Conservation (phyloP, 2,329 filamentous ascomycete species). For the Dactylella cylindrospora region DNA sequence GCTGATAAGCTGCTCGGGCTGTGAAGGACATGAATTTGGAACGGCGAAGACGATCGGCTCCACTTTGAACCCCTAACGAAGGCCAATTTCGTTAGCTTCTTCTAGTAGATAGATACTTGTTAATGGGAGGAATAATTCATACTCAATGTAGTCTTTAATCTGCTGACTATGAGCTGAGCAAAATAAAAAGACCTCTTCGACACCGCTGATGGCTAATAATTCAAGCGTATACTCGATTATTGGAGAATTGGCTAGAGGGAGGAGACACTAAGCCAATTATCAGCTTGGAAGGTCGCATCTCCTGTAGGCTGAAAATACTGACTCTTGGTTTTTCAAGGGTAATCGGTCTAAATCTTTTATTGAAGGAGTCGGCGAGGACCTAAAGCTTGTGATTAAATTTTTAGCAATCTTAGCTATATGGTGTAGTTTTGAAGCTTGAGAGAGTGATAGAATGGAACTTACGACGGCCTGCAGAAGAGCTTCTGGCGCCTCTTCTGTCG, state of each 20-base stretch:
- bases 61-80: conserved; percentile 68
- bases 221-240: conserved; percentile 97
- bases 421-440: not conserved
- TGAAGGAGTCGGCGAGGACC: conserved; percentile 92
- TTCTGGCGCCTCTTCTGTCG: conserved; percentile 24
- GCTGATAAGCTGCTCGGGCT: conserved; percentile 80
- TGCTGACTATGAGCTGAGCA: conserved; percentile 82
- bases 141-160: conserved; percentile 81
- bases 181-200: conserved; percentile 93
- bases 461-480: conserved; percentile 20
- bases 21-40: conserved; percentile 75
- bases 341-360: conserved; percentile 86
- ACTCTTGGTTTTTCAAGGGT: conserved; percentile 85
- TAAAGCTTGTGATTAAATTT: conserved; percentile 51
- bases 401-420: not conserved
- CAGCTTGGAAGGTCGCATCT: not conserved
- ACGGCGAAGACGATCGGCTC: conserved; percentile 72
- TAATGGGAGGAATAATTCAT: conserved; percentile 44
- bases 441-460: not conserved
- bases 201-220: conserved; percentile 89
- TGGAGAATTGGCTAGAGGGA: conserved; percentile 89
- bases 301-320: conserved; percentile 51
- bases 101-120: not conserved
- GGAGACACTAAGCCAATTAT: conserved; percentile 68
- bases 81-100: conserved; percentile 11